These are phyloP conservation scores for Colletotrichum navitas DNA, from an alignment of 2,329 filamentous ascomycete species.

Conservation along the genomic window DNA sequence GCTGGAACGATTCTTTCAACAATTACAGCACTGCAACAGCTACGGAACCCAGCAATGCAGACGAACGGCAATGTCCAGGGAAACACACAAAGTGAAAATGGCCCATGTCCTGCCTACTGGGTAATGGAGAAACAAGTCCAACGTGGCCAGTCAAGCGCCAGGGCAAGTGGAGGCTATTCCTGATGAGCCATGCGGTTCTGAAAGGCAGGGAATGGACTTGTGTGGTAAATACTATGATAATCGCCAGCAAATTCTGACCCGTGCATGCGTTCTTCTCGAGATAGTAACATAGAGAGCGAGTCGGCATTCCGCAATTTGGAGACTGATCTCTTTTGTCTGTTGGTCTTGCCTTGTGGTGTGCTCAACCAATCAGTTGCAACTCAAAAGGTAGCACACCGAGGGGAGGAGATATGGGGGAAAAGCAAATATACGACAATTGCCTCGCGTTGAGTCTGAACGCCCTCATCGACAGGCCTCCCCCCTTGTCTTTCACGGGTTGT, in stretches of 20 bases:
- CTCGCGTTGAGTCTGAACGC: neutral
- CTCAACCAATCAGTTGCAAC: neutral
- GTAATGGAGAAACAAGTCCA: neutral
- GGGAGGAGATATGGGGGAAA: neutral
- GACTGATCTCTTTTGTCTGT: neutral
- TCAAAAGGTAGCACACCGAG: neutral
- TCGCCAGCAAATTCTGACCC: neutral
- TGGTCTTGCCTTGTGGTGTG: neutral
- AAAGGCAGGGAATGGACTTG: neutral
- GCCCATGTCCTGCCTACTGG: neutral
- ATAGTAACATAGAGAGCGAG: neutral
- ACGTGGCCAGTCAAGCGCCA: neutral
- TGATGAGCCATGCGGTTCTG: neutral
- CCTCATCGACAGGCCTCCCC: neutral
- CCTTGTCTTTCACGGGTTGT: neutral
- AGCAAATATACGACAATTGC: slow-evolving; percentile 4
- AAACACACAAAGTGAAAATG: neutral
- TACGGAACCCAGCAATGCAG: neutral
- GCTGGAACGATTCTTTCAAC: neutral
- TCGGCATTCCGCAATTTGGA: neutral
- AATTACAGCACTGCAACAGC: neutral
- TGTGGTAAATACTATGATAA: neutral
- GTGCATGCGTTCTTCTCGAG: neutral
- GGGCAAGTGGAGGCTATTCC: neutral
- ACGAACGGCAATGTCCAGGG: neutral